These are phyloP conservation scores for Lathyrus oleraceus DNA, from an alignment of 306 rosid species.

Conservation along the genomic window DNA sequence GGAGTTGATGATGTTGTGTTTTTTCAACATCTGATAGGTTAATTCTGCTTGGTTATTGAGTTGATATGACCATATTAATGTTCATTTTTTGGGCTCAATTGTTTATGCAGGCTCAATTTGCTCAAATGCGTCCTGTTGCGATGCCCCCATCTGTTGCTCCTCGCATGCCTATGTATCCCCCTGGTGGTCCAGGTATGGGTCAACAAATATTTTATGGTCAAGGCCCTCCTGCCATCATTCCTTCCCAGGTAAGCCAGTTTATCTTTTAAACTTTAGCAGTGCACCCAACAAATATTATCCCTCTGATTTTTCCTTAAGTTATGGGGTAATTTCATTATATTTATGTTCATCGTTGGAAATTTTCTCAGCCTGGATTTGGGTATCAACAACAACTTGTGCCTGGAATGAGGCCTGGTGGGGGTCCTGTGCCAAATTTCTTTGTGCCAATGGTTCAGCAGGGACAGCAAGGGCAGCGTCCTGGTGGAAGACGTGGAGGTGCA, in stretches of 20 bases:
- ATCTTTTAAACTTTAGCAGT: background rate
- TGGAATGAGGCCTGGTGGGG: conserved; percentile 98
- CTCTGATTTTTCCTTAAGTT: background rate
- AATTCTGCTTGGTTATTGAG: conserved; percentile 19
- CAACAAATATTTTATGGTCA: conserved; percentile 97
- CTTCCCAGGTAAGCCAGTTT: conserved; percentile 77
- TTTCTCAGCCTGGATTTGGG: conserved; percentile 89
- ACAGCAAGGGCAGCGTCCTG: conserved; percentile 92
- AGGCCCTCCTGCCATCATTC: conserved; percentile 95
- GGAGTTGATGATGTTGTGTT: background rate
- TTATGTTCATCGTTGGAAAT: conserved; percentile 1
- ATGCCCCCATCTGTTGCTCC: conserved; percentile 90
- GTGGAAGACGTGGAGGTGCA: conserved; percentile 88
- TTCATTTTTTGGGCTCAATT: conserved; percentile 24
- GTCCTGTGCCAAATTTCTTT: conserved; percentile 92
- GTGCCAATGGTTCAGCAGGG: conserved; percentile 99
- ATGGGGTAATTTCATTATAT: conserved; percentile 4
- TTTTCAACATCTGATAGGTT: background rate
- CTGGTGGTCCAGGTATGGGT: conserved; percentile 95
- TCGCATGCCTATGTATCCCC: conserved; percentile 95
- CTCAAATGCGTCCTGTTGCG: conserved; percentile 89
- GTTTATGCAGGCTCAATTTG: conserved; percentile 80
- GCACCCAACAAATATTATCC: background rate
- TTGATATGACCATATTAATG: background rate
- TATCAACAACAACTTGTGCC: conserved; percentile 99